Evolutionary conservation across 129 eudicot genomes (phyloP), one percentile per base, ranked within the genome.

Genomic region (Rutidosis leptorrhynchoides): DNA sequence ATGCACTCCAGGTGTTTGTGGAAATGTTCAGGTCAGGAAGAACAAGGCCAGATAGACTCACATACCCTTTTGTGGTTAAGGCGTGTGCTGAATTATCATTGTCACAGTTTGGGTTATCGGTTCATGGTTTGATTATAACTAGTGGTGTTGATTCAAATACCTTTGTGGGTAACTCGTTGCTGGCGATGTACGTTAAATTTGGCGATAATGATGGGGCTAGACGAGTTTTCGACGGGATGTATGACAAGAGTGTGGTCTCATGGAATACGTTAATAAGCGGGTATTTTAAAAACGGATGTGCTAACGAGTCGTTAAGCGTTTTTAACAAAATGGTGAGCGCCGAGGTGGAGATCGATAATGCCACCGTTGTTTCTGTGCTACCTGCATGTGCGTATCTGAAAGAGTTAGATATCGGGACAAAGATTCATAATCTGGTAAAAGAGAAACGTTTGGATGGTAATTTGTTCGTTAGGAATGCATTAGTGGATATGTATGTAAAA

Each of bases 181-280:
- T 91, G 72, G 75, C 88, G n/a, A 92, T 92, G 98, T 92, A 92
- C 58, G 71, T 88, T 86, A 88, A 72, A 22, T 85, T 84, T 78
- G 90, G 90, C 21, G 77, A 77, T 42, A 73, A 61, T 30, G 82
- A 75, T 20, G 69, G 72, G 14, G 96, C 90, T 49, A 63, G 62
- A 29, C 49, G 65, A 40, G 80, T 88, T 37, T 91, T 91, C 78
- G 79, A 73, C 9, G 45, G 16, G 8, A 87, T 90, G 90, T 1
- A 23, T 22, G 87, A 68, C 25, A 74, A 69, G 30, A 70, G 72
- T 58, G 87, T 82, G 63, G 97, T 90, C 27, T 78, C 95, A 30
- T 90, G 93, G 95, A 85, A 88, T 40, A 78, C 93, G 53, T 84
- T 91, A 87, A 85, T 91, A 9, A 88, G 96, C 73, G 98, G 98